Conservation (phyloP, 2,329 filamentous ascomycete genomes). For the Penicillium sp. region DNA sequence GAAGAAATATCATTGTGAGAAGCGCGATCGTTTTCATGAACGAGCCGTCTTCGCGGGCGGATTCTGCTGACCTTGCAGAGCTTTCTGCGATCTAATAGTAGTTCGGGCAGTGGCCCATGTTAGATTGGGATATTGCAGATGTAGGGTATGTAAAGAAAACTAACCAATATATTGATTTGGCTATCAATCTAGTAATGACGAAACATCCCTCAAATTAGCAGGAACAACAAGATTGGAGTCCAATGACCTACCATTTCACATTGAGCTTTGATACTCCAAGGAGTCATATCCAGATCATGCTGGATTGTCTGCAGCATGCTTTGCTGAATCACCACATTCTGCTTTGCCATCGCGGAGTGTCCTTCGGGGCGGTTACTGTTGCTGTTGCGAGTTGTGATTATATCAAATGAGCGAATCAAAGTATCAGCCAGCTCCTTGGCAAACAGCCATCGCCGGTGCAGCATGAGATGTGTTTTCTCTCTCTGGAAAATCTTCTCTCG, state of each 20-base stretch:
- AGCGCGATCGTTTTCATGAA: background rate
- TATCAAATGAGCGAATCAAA: background rate
- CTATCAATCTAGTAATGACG: background rate
- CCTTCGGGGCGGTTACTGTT: background rate
- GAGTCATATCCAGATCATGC: background rate
- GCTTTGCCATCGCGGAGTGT: background rate
- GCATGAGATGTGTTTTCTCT: background rate
- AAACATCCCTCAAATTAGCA: too few species aligned
- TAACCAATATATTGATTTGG: background rate
- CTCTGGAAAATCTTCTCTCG: background rate
- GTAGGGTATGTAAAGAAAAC: background rate
- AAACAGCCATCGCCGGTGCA: background rate
- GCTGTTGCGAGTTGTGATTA: background rate
- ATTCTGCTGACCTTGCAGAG: background rate
- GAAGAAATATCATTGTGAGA: background rate
- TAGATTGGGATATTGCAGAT: background rate
- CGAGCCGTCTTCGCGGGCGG: background rate
- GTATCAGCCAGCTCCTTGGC: background rate
- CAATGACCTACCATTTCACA: background rate
- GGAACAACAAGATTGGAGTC: background rate
- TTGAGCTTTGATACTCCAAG: background rate
- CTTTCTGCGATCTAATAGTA: background rate
- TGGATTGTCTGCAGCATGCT: background rate
- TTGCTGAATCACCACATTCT: background rate
- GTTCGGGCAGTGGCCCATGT: background rate